Evolutionary conservation across 345 rosid species (phyloP).

Genomic region (Lepidium sativum): DNA sequence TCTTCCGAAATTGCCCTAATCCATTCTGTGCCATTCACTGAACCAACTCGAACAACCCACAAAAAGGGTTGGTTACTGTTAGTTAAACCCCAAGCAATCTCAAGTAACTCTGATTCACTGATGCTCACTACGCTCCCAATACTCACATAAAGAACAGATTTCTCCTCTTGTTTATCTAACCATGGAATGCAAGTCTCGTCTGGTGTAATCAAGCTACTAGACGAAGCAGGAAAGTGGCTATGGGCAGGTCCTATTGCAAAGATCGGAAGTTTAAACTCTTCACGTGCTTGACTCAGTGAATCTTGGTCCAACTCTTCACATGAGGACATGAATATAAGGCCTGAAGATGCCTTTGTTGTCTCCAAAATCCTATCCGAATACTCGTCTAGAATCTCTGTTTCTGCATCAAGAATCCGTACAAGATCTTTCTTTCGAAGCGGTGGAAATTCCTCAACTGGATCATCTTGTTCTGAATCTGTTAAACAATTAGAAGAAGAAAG

Average conservation of each 20-base stretch:
- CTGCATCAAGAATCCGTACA: not conserved
- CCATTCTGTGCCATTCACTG: not conserved
- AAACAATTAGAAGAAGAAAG: not conserved
- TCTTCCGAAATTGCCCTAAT: not conserved
- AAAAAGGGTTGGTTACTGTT: conserved; percentile 35
- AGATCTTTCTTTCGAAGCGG: conserved; percentile 20
- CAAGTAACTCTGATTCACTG: conserved; percentile 22
- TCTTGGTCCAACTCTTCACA: conserved; percentile 55
- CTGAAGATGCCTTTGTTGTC: conserved; percentile 26
- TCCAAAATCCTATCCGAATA: not conserved
- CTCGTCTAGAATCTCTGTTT: not conserved
- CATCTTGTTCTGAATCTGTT: conserved; percentile 6
- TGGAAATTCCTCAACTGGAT: conserved; percentile 7
- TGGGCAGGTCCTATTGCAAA: conserved; percentile 56
- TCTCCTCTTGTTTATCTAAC: conserved; percentile 38
- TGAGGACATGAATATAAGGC: conserved; percentile 41
- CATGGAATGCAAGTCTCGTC: conserved; percentile 37
- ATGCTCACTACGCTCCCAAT: conserved; percentile 34
- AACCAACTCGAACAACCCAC: conserved; percentile 34
- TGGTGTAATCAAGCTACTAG: conserved; percentile 25
- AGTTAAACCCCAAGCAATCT: conserved; percentile 42
- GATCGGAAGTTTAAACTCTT: conserved; percentile 25
- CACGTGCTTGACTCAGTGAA: conserved; percentile 34
- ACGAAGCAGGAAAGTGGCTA: conserved; percentile 8
- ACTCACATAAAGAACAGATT: conserved; percentile 42